Evolutionary conservation across 148 eudicot species (phyloP).

Genomic region (Fagopyrum tataricum): DNA sequence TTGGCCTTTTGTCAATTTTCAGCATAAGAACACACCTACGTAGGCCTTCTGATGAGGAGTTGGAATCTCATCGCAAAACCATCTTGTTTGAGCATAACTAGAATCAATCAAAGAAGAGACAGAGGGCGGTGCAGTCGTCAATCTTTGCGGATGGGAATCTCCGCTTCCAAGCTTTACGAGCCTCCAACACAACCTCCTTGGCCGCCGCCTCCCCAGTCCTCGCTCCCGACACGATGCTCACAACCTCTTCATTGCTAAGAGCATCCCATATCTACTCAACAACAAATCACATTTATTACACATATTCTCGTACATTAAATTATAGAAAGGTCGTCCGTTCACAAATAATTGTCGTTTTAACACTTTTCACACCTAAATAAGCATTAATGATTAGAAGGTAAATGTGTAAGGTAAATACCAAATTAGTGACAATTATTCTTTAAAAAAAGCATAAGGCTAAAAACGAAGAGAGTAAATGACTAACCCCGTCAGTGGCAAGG

Average conservation of each 20-base stretch:
- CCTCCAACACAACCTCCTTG: constrained; percentile 42
- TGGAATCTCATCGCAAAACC: too few relatives aligned
- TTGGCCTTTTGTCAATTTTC: too few relatives aligned
- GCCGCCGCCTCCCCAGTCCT: constrained; percentile 50
- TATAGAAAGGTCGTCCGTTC: too few relatives aligned
- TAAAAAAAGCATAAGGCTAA: too few relatives aligned
- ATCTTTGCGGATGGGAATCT: constrained; percentile 49
- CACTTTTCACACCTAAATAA: neutral
- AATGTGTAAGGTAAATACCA: too few relatives aligned
- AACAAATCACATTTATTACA: neutral
- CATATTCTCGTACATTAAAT: neutral
- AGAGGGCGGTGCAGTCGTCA: constrained; percentile 65
- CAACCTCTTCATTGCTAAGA: constrained; percentile 58
- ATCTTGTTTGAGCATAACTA: too few relatives aligned
- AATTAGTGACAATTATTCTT: too few relatives aligned
- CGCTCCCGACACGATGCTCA: constrained; percentile 32
- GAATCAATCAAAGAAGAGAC: constrained; percentile 42
- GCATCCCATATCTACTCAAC: constrained; percentile 73
- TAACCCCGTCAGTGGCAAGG: constrained; percentile 71
- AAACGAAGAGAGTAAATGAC: too few relatives aligned
- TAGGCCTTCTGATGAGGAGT: too few relatives aligned
- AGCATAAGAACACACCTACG: too few relatives aligned
- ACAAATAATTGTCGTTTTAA: too few relatives aligned
- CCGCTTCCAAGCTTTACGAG: constrained; percentile 45
- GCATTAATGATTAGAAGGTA: too few relatives aligned